Conservation (phyloP, 176 grass and related monocot species). For the Bolboschoenus planiculmis region DNA sequence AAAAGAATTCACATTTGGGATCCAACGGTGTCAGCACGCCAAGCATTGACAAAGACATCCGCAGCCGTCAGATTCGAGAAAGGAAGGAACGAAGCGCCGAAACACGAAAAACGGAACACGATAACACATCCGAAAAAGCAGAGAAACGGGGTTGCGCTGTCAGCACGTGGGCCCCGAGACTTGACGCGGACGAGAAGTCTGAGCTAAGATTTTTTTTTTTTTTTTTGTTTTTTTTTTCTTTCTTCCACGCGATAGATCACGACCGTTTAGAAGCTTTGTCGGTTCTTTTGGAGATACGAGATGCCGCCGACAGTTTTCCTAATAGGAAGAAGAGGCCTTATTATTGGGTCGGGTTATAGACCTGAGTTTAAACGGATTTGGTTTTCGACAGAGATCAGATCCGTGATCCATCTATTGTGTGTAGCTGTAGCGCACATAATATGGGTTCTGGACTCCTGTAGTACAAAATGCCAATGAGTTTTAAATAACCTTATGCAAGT, state of each 20-base stretch:
- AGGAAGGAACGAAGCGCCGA: too few species aligned
- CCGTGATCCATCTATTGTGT: too few species aligned
- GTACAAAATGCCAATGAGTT: too few species aligned
- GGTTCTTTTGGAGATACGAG: not conserved
- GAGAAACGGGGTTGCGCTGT: not conserved
- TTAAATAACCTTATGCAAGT: too few species aligned
- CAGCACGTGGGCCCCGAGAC: not conserved
- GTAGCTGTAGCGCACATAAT: too few species aligned
- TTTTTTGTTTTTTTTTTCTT: not conserved
- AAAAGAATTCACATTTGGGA: not conserved
- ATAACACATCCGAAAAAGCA: not conserved
- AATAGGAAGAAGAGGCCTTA: too few species aligned
- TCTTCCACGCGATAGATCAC: not conserved
- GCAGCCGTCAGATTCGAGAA: not conserved
- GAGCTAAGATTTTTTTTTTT: not conserved
- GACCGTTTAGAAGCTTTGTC: not conserved
- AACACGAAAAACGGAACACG: too few species aligned
- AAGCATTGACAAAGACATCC: not conserved
- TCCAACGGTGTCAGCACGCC: not conserved
- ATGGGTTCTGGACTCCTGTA: too few species aligned
- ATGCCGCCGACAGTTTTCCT: not conserved
- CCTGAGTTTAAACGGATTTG: too few species aligned
- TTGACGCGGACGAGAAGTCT: conserved; percentile 6
- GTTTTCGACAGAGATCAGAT: too few species aligned
- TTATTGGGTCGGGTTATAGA: too few species aligned